phyloP scores from a whole-genome alignment of 176 grass and related monocot species.

The Aegilops longissima region DNA sequence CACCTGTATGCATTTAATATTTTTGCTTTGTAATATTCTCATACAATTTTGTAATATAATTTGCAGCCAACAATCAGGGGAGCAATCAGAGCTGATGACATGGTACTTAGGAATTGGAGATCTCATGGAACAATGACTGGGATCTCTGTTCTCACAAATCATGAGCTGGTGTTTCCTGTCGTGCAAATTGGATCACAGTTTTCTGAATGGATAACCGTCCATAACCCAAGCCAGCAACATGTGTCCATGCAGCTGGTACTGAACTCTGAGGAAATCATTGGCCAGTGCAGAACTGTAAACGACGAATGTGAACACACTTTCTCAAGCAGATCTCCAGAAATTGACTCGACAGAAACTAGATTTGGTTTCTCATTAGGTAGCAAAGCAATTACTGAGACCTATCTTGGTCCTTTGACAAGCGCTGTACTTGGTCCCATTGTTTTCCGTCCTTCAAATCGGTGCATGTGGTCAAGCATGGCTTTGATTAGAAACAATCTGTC shows the following conservation, averaged over 20 bases:
- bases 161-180: constrained; percentile 64
- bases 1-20: background rate
- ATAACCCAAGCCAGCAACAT: constrained; percentile 64
- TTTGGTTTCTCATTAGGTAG: constrained; percentile 82
- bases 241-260: constrained; percentile 75
- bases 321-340: constrained; percentile 75
- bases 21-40: constrained; percentile 32
- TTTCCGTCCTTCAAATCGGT: constrained; percentile 83
- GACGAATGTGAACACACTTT: constrained; percentile 64
- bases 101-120: constrained; percentile 71
- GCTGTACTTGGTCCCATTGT: constrained; percentile 77
- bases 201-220: constrained; percentile 68
- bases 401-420: constrained; percentile 59
- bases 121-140: constrained; percentile 62
- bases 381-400: constrained; percentile 62
- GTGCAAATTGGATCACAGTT: constrained; percentile 83
- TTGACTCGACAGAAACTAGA: constrained; percentile 65
- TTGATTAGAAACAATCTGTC: constrained; percentile 89
- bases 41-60: constrained; percentile 25
- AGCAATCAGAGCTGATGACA: constrained; percentile 56
- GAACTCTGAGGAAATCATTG: constrained; percentile 77
- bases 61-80: constrained; percentile 43
- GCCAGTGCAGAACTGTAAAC: constrained; percentile 70
- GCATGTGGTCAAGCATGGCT: constrained; percentile 81
- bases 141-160: constrained; percentile 66